Base-by-base conservation (phyloP, 345 rosid species). In the Eucalyptus cloeziana region DNA sequence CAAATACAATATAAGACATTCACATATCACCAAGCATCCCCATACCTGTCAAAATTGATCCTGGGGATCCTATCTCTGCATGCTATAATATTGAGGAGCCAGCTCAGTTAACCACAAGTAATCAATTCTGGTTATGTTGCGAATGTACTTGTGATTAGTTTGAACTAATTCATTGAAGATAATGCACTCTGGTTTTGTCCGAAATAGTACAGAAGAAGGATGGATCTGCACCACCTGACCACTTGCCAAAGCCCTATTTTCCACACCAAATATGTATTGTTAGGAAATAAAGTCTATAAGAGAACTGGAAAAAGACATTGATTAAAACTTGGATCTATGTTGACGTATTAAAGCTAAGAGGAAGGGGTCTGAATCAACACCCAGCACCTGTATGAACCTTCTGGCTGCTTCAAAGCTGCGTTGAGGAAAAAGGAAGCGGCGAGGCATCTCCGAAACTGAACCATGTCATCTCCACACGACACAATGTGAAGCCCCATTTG, bases 391-490 rank as follows among this genome's bases (percentile, higher is more conserved):
- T 96, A 97, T 85, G 93, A 92, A 49, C 98, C 96, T 31, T 97
- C 98, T 21, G 98, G 95, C 91, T 97, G 98, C 93, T 94, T 96
- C 92, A 94, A 89, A 86, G 98, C 99, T 49, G 99, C 99, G 91
- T 96, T 96, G 87, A 96, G 96, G 94, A 97, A 97, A 94, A 97
- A 97, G 25, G 99, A 94, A 85, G 98, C 95, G 43, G 98, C 96
- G 44, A 97, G 99, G 92, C 99, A 97, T 93, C 96, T 95, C 51
- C 96, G 95, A 90, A 95, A 96, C 92, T 93, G 96, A 91, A 95
- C 94, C 89, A 90, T 89, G 91, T 96, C 98, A n/a, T 94, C 95
- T 43, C 98, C 98, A 67, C 99, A 96, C 71, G 99, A 96, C 89
- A 96, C 93, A 86, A 96, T 87, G 86, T 37, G 86, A 90, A 97